Evolutionary conservation across 2,329 filamentous ascomycete species (phyloP).

Genomic region (Ophiostoma montium): DNA sequence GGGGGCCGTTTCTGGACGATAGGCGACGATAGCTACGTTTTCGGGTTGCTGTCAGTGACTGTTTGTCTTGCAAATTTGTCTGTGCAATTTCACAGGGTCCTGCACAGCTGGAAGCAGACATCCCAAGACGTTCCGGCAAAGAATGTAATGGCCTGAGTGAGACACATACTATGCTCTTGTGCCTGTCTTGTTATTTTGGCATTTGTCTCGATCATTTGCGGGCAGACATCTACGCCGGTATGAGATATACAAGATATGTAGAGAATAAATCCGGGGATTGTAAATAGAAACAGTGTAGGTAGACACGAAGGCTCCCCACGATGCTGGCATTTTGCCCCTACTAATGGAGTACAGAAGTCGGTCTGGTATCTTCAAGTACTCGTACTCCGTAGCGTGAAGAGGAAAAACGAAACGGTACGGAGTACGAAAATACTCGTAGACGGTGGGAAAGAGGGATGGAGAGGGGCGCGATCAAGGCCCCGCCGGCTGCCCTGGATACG

Average conservation of each 20-base stretch:
- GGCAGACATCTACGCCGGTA: neutral
- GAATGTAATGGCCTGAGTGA: too few relatives aligned
- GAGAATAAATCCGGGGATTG: neutral
- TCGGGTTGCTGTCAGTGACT: neutral
- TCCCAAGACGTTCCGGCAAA: neutral
- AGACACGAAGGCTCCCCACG: neutral
- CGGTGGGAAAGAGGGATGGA: neutral
- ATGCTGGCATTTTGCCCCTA: neutral
- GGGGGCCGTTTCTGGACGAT: neutral
- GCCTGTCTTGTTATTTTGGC: neutral
- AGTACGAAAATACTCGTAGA: neutral
- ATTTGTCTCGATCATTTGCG: neutral
- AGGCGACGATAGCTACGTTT: neutral
- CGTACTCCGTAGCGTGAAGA: too few relatives aligned
- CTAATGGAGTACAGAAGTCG: neutral
- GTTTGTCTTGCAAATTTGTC: neutral
- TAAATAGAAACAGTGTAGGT: neutral
- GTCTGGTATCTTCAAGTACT: neutral
- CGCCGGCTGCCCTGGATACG: neutral
- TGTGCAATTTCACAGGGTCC: neutral
- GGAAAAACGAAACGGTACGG: neutral
- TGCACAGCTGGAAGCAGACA: neutral
- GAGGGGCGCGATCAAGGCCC: neutral
- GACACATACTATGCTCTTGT: neutral
- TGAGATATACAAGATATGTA: conserved; percentile 1